Conservation (phyloP, 345 rosid species). For the Corchorus capsularis region DNA sequence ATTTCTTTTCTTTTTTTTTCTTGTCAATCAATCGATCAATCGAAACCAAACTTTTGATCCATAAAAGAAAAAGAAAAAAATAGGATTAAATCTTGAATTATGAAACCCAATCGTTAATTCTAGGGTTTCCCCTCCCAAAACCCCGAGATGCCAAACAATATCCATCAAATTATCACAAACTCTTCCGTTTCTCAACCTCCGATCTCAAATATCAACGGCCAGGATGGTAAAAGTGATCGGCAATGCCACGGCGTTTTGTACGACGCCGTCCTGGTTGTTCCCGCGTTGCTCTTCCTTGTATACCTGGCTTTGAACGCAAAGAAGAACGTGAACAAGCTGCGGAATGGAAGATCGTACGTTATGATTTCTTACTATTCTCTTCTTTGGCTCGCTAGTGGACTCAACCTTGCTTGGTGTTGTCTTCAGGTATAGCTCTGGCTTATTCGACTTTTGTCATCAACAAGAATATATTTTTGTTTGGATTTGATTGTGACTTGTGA, state of each 20-base stretch:
- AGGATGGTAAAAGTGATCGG: background rate
- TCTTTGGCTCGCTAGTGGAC: slow-evolving; percentile 48
- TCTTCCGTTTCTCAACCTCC: slow-evolving; percentile 25
- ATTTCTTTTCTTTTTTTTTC: background rate
- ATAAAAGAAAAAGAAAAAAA: background rate
- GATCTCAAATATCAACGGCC: slow-evolving; percentile 7
- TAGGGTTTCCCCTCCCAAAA: slow-evolving; percentile 18
- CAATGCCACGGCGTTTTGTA: slow-evolving; percentile 46
- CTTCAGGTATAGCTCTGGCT: slow-evolving; percentile 40
- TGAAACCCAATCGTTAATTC: background rate
- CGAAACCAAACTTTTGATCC: background rate
- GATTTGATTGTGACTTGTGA: slow-evolving; percentile 4
- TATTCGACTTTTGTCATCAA: background rate
- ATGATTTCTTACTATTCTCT: slow-evolving; percentile 57
- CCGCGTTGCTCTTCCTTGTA: slow-evolving; percentile 45
- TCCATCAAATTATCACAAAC: background rate
- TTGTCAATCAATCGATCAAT: background rate
- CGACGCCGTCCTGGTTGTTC: slow-evolving; percentile 35
- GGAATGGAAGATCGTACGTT: slow-evolving; percentile 45
- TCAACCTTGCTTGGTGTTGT: slow-evolving; percentile 63
- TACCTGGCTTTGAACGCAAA: slow-evolving; percentile 54
- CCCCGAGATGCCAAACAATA: slow-evolving; percentile 27
- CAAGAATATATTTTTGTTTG: background rate
- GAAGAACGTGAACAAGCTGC: slow-evolving; percentile 51
- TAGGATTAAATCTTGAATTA: background rate